Base-by-base conservation (phyloP, 1,139 yeast species). In the Sugiyamaella pinicola region DNA sequence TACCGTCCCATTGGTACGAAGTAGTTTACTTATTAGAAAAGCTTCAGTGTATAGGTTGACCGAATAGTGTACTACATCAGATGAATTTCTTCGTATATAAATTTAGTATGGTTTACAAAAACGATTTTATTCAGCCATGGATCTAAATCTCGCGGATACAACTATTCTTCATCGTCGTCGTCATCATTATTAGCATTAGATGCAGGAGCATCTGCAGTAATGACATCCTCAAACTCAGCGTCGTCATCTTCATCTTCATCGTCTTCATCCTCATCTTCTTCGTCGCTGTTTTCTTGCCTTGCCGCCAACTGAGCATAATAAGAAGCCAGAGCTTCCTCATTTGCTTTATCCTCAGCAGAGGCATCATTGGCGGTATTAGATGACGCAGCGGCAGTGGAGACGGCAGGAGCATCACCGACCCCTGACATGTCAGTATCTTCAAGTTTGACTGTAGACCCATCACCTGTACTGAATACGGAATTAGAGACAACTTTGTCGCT, bases 261-360 rank as follows among this genome's bases (percentile, higher is more conserved):
- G 3, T 66, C 69, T 2, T 66, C 74, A 22, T 72, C 76, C 21
- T 68, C 78, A 17, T 73, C 68, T 51, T 64, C 64, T 53, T 70
- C 76, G 13, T 74, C 86, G 49, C 81, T 86, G 54, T 77, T 79
- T 2, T 77, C 83, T 64, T 84, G 86, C 57, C 80, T 74, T 56
- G 80, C 81, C 19, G 84, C 87, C 67, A 85, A 76, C 61, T 83
- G 83, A 4, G 86, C 88, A 67, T 86, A 87, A 67, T 85, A 87
- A 0, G 88, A 88, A 1, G 90, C 87, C 71, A 87, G 76, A 1
- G 88, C 90, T 62, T 84, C 88, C 64, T 85, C 86, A 77, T 56
- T 70, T 39, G 76, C 78, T 47, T 58, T 58, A 41, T 59, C 63
- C 38, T 61, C 64, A 17, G 40, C 49, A 9, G 55, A 59, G 18